These are phyloP conservation scores for Circinella minor DNA, from an alignment of 371 early-diverging fungal species.

Conservation along the genomic window DNA sequence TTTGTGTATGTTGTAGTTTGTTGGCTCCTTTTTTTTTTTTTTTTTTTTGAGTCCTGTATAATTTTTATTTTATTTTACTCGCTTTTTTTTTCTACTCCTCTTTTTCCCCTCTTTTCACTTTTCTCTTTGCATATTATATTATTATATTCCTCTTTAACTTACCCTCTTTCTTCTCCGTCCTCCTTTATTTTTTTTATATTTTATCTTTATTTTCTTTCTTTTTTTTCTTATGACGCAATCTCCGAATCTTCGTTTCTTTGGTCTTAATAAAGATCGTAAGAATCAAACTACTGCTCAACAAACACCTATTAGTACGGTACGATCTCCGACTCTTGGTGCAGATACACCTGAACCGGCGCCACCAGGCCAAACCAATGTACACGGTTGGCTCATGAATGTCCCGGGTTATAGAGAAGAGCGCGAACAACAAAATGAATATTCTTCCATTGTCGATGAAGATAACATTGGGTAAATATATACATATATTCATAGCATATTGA, in stretches of 20 bases:
- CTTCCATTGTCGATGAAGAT: constrained; percentile 21
- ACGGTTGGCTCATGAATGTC: constrained; percentile 30
- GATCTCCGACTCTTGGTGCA: constrained; percentile 18
- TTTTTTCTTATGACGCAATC: constrained; percentile 22
- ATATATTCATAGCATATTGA: not conserved
- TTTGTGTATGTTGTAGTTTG: not conserved
- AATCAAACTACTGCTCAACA: constrained; percentile 3
- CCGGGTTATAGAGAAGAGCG: constrained; percentile 27
- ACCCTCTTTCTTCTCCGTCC: constrained; percentile 6
- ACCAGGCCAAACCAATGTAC: constrained; percentile 18
- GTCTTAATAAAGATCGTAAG: constrained; percentile 19
- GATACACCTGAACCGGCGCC: constrained; percentile 4
- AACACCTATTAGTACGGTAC: not conserved
- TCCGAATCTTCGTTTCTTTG: constrained; percentile 20
- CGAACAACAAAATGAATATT: not conserved
- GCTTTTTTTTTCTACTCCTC: not conserved
- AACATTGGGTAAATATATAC: constrained; percentile 24
- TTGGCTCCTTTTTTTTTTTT: not conserved
- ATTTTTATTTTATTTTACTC: not conserved
- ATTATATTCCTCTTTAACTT: too few species aligned
- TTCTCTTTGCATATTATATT: too few species aligned
- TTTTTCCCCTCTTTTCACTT: not conserved
- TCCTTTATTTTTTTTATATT: not conserved
- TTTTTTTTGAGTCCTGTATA: not conserved
- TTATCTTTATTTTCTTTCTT: not conserved